phyloP scores from a whole-genome alignment of 2,329 filamentous ascomycete species.

The Magnaporthales sp. region DNA sequence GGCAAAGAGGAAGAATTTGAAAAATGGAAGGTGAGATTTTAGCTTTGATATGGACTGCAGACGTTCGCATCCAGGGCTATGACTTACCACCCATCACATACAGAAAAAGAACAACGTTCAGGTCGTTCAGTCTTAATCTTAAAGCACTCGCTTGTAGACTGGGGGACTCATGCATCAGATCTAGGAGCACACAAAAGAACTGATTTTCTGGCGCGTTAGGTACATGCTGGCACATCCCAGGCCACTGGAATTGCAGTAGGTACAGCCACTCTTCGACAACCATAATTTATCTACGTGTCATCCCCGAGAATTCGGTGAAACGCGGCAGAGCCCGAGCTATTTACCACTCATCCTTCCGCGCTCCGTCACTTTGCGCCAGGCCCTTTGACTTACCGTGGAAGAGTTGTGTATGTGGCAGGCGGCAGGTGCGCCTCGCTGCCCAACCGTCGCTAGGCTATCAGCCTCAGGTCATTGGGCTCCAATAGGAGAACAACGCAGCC shows the following conservation, averaged over 20 bases:
- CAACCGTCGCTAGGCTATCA: conserved; percentile 28
- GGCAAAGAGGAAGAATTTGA: conserved; percentile 90
- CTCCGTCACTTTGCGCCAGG: neutral
- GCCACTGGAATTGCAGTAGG: neutral
- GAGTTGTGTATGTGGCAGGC: conserved; percentile 12
- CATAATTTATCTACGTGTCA: neutral
- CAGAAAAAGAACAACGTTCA: conserved; percentile 88
- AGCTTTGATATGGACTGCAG: conserved; percentile 16
- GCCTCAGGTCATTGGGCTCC: conserved; percentile 24
- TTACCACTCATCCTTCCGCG: neutral
- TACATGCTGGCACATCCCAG: neutral
- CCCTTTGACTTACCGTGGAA: neutral
- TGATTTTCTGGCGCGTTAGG: neutral
- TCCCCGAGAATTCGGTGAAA: neutral
- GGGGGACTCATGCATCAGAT: neutral
- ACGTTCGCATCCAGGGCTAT: neutral
- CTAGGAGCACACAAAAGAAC: neutral
- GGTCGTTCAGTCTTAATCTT: conserved; percentile 63
- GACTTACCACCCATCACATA: conserved; percentile 10
- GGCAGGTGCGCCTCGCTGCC: conserved; percentile 37
- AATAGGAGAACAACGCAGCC: conserved; percentile 22
- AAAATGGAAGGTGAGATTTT: conserved; percentile 81
- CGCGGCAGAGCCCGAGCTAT: neutral
- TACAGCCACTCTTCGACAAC: neutral
- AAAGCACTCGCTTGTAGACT: neutral